Percentiles rank a stretch among this genome's conserved stretches.
These are phyloP conservation scores for Mychonastes homosphaera DNA, from an alignment of 139 green algal genomes.

Conservation along the genomic window DNA sequence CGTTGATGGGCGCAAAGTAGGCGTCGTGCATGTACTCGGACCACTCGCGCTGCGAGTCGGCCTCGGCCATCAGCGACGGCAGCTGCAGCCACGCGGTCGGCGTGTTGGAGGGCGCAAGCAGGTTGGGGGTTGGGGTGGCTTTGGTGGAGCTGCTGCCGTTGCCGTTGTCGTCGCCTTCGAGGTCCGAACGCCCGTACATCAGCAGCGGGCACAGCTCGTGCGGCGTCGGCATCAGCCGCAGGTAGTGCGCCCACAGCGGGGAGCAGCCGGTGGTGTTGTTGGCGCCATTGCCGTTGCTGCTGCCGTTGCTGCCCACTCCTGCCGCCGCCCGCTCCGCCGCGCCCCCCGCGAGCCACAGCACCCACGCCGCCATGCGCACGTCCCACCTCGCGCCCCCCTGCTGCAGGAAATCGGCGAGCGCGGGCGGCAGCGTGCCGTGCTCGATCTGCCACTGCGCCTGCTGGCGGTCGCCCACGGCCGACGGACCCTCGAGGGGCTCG, in stretches of 20 bases:
- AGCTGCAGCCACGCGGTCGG: constrained; percentile 8
- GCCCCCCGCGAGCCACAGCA: constrained; percentile 22
- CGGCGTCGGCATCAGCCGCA: constrained; percentile 14
- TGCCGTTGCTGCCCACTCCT: too few relatives aligned
- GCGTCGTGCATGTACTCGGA: constrained; percentile 1
- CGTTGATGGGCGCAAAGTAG: too few relatives aligned
- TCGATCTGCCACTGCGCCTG: constrained; percentile 20
- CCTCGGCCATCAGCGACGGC: constrained; percentile 5
- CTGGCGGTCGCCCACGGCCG: constrained; percentile 19
- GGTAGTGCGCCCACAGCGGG: constrained; percentile 14
- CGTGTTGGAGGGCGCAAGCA: too few relatives aligned
- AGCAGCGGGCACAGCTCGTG: constrained; percentile 19
- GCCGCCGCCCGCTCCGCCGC: constrained; percentile 1
- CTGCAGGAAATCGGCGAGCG: constrained; percentile 22
- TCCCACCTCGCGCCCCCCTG: constrained; percentile 28
- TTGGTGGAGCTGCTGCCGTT: too few relatives aligned
- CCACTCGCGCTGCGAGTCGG: constrained; percentile 10
- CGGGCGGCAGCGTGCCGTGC: constrained; percentile 12
- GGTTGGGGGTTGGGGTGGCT: too few relatives aligned
- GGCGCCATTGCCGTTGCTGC: too few relatives aligned
- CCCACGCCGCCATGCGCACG: constrained; percentile 27
- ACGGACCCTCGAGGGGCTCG: too few relatives aligned
- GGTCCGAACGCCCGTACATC: constrained; percentile 14
- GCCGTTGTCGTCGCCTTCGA: too few relatives aligned
- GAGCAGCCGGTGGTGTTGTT: too few relatives aligned